A percentile compares a stretch with the other conserved stretches of the same genome.
phyloP scores from a whole-genome alignment of 1,139 yeast species.

The Yamadazyma diospyri region DNA sequence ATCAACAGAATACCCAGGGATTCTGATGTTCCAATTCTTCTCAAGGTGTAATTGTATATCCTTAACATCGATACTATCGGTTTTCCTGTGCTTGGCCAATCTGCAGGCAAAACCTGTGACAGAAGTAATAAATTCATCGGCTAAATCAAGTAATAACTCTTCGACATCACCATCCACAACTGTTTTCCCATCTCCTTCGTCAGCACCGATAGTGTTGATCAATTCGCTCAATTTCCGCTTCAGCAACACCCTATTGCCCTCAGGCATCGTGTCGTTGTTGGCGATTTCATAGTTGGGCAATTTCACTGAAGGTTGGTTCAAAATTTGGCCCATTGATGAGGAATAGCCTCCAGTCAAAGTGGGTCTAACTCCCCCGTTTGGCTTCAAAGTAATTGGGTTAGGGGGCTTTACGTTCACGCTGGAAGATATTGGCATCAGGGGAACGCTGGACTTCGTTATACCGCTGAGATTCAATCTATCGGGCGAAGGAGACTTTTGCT shows the following conservation, averaged over 20 bases:
- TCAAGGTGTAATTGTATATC: slow-evolving; percentile 92
- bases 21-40: slow-evolving; percentile 90
- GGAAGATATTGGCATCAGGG: slow-evolving; percentile 70
- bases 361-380: slow-evolving; percentile 51
- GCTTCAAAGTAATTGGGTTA: slow-evolving; percentile 57
- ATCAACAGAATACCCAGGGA: slow-evolving; percentile 91
- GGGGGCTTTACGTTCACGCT: slow-evolving; percentile 65
- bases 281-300: slow-evolving; percentile 82
- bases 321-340: slow-evolving; percentile 53
- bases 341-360: slow-evolving; percentile 87
- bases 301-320: slow-evolving; percentile 72
- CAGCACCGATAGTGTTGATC: slow-evolving; percentile 76
- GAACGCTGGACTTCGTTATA: slow-evolving; percentile 63
- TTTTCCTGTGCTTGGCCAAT: slow-evolving; percentile 88
- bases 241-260: slow-evolving; percentile 77
- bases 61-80: slow-evolving; percentile 82
- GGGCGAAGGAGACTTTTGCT: slow-evolving; percentile 9
- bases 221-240: slow-evolving; percentile 86
- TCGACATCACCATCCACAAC: slow-evolving; percentile 96
- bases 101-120: slow-evolving; percentile 93
- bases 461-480: slow-evolving; percentile 30
- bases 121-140: slow-evolving; percentile 90
- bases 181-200: slow-evolving; percentile 86
- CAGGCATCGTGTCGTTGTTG: slow-evolving; percentile 35
- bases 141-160: slow-evolving; percentile 82